Base-by-base conservation (phyloP, 148 eudicot species). In the Rhododendron mucronatum region DNA sequence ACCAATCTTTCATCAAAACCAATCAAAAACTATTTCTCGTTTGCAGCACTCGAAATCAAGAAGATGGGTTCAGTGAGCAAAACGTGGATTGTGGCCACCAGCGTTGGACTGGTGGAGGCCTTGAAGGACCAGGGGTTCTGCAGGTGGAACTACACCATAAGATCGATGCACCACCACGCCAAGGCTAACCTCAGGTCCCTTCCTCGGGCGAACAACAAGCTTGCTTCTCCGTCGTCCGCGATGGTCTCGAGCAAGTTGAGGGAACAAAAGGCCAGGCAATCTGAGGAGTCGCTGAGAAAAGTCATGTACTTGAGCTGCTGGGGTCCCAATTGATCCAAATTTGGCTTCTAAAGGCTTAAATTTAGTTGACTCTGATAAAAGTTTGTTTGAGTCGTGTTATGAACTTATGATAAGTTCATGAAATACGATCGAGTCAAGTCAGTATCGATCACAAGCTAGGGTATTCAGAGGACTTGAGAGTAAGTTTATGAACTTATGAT, bases 301-400 rank as follows among this genome's bases (percentile, higher is more conserved):
- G 91, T 89, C 59, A 87, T 89, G 89, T 89, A 87, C 83, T 85
- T 89, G 88, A 87, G 91, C 82, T 87, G 91, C 55, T 89, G 91
- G 91, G 89, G 89, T 78, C 89, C 91, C 48, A 87, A 85, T 65
- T 21, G 26, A 69, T 69, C 75, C 26, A 2, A 65, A 10, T 65
- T n/a, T n/a, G 33, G 3, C 18, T 8, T 65, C 14, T 65, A 65
- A 13, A 65, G 71, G 14, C 4, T n/a, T 57, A 57, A 65, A 2
- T 57, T 57, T 57, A 18, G 23, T 18, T 0, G 23, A 18, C 63
- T 57, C 63, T 20, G 4, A 5, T 57, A 16, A 57, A 2, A 11
- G 12, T 53, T 53, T 14, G 20, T 53, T 14, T 18, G 59, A 45
- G 59, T 53, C 59, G 59, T 53, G 59, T 53, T 53, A 14, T 45